phyloP scores from a whole-genome alignment of 768 basidiomycete species.

The Tricholoma terreum region DNA sequence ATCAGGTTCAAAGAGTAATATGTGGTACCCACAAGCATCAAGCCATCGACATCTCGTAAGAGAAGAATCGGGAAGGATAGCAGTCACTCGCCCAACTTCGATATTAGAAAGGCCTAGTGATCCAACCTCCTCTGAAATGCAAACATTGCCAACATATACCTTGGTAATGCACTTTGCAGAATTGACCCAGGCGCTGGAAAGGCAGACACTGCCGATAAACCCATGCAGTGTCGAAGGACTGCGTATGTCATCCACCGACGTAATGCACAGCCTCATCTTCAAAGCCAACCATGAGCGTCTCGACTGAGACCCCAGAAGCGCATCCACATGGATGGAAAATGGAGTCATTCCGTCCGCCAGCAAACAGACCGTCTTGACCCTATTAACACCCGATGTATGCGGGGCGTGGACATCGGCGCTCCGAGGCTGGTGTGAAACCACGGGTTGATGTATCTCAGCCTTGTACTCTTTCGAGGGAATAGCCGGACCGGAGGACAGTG shows the following conservation, averaged over 20 bases:
- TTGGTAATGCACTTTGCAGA: slow-evolving; percentile 63
- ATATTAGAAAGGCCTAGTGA: slow-evolving; percentile 47
- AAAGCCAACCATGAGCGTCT: slow-evolving; percentile 39
- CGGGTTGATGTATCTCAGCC: neutral
- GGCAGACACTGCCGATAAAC: slow-evolving; percentile 54
- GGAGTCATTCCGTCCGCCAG: slow-evolving; percentile 70
- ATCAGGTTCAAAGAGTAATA: slow-evolving; percentile 17
- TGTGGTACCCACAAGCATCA: slow-evolving; percentile 52
- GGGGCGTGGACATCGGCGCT: slow-evolving; percentile 12
- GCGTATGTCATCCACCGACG: slow-evolving; percentile 50
- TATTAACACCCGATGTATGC: slow-evolving; percentile 22
- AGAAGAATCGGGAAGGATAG: slow-evolving; percentile 63
- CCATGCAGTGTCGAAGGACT: slow-evolving; percentile 60
- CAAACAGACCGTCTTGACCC: slow-evolving; percentile 45
- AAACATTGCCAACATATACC: slow-evolving; percentile 49
- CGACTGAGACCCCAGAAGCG: slow-evolving; percentile 40
- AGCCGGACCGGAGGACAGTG: neutral
- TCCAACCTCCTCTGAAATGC: slow-evolving; percentile 52
- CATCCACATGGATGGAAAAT: slow-evolving; percentile 57
- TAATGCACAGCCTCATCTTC: slow-evolving; percentile 55
- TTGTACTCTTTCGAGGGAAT: neutral
- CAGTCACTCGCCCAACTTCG: slow-evolving; percentile 48
- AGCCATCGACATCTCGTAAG: slow-evolving; percentile 70
- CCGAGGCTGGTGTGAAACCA: neutral
- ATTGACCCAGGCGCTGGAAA: slow-evolving; percentile 51